Evolutionary conservation across 192 early-diverging fungal species (phyloP).

Genomic region (Backusella australiensis): DNA sequence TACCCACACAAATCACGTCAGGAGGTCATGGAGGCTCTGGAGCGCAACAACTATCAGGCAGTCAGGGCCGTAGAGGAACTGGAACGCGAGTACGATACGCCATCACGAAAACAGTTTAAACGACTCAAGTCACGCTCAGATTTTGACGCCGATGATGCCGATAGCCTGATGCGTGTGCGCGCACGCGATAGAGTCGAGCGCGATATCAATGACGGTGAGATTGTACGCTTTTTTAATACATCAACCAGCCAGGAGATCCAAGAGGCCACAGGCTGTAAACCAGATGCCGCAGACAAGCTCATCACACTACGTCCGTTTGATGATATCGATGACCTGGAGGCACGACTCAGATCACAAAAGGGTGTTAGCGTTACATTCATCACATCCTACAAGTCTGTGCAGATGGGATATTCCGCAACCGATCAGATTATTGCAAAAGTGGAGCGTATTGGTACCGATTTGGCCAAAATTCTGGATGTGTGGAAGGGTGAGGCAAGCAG

Average conservation of each 20-base stretch:
- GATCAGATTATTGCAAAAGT: slow-evolving; percentile 57
- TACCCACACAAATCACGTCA: neutral
- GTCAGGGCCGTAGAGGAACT: neutral
- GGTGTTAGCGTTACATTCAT: slow-evolving; percentile 53
- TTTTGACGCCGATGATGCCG: neutral
- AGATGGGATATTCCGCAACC: slow-evolving; percentile 63
- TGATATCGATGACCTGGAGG: slow-evolving; percentile 49
- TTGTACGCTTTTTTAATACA: slow-evolving; percentile 16
- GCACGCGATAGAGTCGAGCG: neutral
- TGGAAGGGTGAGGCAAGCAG: slow-evolving; percentile 38
- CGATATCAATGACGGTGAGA: neutral
- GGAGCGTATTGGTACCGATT: slow-evolving; percentile 53
- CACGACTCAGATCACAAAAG: slow-evolving; percentile 46
- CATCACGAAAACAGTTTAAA: neutral
- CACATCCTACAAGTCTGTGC: slow-evolving; percentile 51
- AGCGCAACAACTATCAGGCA: neutral
- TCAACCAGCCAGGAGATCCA: slow-evolving; percentile 21
- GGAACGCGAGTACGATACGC: neutral
- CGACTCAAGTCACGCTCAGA: neutral
- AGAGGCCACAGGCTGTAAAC: slow-evolving; percentile 24
- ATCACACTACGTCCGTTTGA: slow-evolving; percentile 54
- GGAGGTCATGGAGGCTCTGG: neutral
- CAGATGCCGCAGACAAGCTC: neutral
- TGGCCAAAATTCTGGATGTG: slow-evolving; percentile 43
- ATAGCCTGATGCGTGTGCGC: neutral